A percentile compares a stretch with the other conserved stretches of the same genome.
These are phyloP conservation scores for Lophiotrema nucula DNA, from an alignment of 495 filamentous ascomycete species.

Conservation along the genomic window DNA sequence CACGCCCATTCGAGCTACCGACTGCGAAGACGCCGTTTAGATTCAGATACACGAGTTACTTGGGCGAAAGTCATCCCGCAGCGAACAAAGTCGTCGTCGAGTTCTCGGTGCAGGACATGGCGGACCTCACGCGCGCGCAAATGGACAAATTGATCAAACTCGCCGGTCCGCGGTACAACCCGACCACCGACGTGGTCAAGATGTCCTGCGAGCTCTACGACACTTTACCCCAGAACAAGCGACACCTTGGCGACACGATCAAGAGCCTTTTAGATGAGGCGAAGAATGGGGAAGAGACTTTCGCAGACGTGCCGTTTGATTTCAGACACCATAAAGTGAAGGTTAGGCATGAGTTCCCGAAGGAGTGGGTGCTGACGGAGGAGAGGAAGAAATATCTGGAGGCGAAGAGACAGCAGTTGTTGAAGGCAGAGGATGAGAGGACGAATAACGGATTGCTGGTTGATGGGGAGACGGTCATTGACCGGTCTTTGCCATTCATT, in stretches of 20 bases:
- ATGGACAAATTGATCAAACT: slow-evolving; percentile 83
- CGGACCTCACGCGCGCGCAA: slow-evolving; percentile 63
- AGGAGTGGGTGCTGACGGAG: slow-evolving; percentile 74
- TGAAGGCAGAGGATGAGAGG: slow-evolving; percentile 49
- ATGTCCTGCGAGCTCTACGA: slow-evolving; percentile 90
- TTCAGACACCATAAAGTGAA: slow-evolving; percentile 80
- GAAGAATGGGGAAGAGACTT: slow-evolving; percentile 70
- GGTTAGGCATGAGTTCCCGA: slow-evolving; percentile 67
- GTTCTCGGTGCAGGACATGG: slow-evolving; percentile 69
- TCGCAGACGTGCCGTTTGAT: slow-evolving; percentile 87
- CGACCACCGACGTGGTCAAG: slow-evolving; percentile 74
- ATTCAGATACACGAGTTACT: slow-evolving; percentile 96
- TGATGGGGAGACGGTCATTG: slow-evolving; percentile 55
- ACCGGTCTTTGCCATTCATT: slow-evolving; percentile 42
- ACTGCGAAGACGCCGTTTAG: slow-evolving; percentile 65
- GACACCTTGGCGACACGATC: slow-evolving; percentile 79
- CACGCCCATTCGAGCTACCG: slow-evolving; percentile 76
- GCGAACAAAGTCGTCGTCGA: slow-evolving; percentile 91
- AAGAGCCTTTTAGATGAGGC: slow-evolving; percentile 71
- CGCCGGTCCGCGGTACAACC: slow-evolving; percentile 86
- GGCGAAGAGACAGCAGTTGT: slow-evolving; percentile 52
- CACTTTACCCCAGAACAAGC: slow-evolving; percentile 91
- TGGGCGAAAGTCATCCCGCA: slow-evolving; percentile 91
- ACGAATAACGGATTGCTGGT: slow-evolving; percentile 50
- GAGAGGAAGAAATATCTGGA: slow-evolving; percentile 64